Evolutionary conservation across 2,329 filamentous ascomycete species (phyloP).

Genomic region (Saccharata proteae): DNA sequence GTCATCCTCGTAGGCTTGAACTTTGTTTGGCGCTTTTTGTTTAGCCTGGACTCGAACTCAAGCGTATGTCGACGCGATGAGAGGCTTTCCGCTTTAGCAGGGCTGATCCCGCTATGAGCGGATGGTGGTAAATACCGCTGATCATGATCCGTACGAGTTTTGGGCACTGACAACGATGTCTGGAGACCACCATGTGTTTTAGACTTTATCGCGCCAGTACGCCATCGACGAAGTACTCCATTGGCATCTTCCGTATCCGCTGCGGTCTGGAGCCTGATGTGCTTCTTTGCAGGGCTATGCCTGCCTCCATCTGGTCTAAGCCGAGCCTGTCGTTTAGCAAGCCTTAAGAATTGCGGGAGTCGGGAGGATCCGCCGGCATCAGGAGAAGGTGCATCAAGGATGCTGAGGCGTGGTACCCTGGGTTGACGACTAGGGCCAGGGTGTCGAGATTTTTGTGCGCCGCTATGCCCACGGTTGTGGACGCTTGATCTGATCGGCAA

Average conservation of each 20-base stretch:
- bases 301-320: conserved; percentile 36
- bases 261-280: conserved; percentile 38
- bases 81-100: too few species aligned
- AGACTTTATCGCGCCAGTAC: conserved; percentile 28
- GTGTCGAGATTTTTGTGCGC: too few species aligned
- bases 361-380: not conserved
- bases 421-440: conserved; percentile 1
- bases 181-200: not conserved
- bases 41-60: too few species aligned
- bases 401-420: conserved; percentile 30
- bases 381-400: conserved; percentile 33
- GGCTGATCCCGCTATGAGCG: too few species aligned
- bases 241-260: conserved; percentile 45
- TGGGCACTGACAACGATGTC: not conserved
- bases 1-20: too few species aligned
- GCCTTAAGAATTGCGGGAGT: conserved; percentile 42
- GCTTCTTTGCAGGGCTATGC: conserved; percentile 39
- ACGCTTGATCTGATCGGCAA: not conserved
- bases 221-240: conserved; percentile 38
- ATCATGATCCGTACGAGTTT: too few species aligned
- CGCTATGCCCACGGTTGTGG: not conserved
- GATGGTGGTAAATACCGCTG: too few species aligned
- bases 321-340: conserved; percentile 43
- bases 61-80: too few species aligned
- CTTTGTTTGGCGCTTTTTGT: too few species aligned